Conservation (phyloP, 2,329 filamentous ascomycete genomes). For the Aspergillus intermedius region DNA sequence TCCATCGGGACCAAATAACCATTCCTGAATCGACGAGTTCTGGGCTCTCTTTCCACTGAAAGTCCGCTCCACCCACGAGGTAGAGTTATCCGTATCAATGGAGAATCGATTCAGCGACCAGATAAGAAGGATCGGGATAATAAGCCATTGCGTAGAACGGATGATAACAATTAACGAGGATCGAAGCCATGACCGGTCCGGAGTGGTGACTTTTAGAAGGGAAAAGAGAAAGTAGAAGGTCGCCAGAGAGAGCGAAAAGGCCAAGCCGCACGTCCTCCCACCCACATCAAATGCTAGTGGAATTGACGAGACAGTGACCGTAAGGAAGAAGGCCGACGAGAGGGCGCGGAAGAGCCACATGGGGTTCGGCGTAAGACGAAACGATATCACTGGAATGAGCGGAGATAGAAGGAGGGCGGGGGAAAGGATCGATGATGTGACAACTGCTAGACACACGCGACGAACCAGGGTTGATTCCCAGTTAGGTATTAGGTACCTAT, state of each 20-base stretch:
- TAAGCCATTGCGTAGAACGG: slow-evolving; percentile 73
- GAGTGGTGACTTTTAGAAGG: slow-evolving; percentile 69
- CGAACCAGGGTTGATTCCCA: not conserved
- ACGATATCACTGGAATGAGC: slow-evolving; percentile 20
- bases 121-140: slow-evolving; percentile 80
- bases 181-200: slow-evolving; percentile 68
- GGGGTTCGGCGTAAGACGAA: slow-evolving; percentile 17
- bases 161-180: slow-evolving; percentile 64
- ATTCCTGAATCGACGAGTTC: slow-evolving; percentile 65
- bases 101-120: slow-evolving; percentile 96
- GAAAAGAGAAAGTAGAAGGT: slow-evolving; percentile 89
- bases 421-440: not conserved
- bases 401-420: slow-evolving; percentile 4
- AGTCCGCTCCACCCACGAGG: slow-evolving; percentile 75
- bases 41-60: slow-evolving; percentile 60
- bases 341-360: slow-evolving; percentile 82
- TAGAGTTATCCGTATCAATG: slow-evolving; percentile 64
- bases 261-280: slow-evolving; percentile 85
- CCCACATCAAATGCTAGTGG: slow-evolving; percentile 97
- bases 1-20: slow-evolving; percentile 82
- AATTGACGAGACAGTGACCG: slow-evolving; percentile 90
- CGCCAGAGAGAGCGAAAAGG: slow-evolving; percentile 84
- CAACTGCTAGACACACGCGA: slow-evolving; percentile 2
- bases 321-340: slow-evolving; percentile 77
- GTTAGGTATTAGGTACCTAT: too few species aligned